Percentiles rank a stretch among this genome's conserved stretches.
Evolutionary conservation across 2,329 filamentous ascomycete genomes (phyloP).

Genomic region (Epichloe coenophiala): DNA sequence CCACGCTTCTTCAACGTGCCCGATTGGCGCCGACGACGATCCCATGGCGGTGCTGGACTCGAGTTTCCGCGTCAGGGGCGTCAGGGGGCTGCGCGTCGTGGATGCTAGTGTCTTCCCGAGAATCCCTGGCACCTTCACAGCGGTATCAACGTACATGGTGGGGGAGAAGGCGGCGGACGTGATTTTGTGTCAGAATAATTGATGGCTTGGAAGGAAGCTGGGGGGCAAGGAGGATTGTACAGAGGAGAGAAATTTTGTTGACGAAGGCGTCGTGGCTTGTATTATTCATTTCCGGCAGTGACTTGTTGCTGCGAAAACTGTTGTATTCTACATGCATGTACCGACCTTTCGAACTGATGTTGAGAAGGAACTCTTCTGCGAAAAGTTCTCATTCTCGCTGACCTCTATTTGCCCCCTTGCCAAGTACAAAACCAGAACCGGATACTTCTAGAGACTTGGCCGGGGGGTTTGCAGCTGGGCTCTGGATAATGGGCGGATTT

Average conservation of each 20-base stretch:
- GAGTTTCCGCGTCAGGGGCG: slow-evolving; percentile 39
- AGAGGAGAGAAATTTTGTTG: no score
- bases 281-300: no score
- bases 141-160: slow-evolving; percentile 37
- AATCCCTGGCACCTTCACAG: slow-evolving; percentile 34
- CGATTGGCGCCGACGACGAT: slow-evolving; percentile 41
- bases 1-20: slow-evolving; percentile 41
- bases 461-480: neutral
- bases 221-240: no score
- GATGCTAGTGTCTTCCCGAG: slow-evolving; percentile 40
- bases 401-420: neutral
- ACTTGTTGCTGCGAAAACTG: no score
- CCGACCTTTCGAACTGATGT: no score
- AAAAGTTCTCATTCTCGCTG: neutral
- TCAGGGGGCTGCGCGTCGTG: slow-evolving; percentile 40
- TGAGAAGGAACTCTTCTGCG: no score
- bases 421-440: neutral
- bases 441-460: neutral
- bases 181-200: slow-evolving; percentile 5
- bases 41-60: slow-evolving; percentile 40
- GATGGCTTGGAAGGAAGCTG: neutral
- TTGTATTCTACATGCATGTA: neutral
- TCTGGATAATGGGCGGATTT: slow-evolving; percentile 1
- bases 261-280: no score
- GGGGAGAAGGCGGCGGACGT: slow-evolving; percentile 36